Base-by-base conservation (phyloP, 768 basidiomycete species). In the Roridomyces roridus region DNA sequence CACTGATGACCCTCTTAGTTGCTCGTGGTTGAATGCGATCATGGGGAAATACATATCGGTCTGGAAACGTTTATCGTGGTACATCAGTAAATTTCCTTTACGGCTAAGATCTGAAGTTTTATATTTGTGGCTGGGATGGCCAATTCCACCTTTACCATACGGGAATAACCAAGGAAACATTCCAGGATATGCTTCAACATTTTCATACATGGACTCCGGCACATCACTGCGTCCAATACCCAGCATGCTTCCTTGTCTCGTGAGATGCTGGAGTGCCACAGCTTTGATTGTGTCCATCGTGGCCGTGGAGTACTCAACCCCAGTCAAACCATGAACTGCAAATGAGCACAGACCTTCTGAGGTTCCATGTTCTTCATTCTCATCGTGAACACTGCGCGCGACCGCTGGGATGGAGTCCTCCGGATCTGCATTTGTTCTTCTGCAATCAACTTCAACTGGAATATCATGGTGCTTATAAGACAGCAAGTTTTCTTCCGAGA, bases 141-240 rank as follows among this genome's bases (percentile, higher is more conserved):
- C 70, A 21, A 74, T 61, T 4, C 69, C 71, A n/a, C 74, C 74
- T 3, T 65, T 21, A 0, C 76, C 75, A 61, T 76, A 76, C 0
- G 74, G 75, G 63, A 71, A 77, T 1, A 76, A 49, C 73, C 74
- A 76, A 1, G 75, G 75, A 51, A 73, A 75, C 67, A 74, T 72
- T n/a, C 64, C 59, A 1, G 77, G 71, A 65, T 72, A 78, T 8
- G 76, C 51, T 10, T 63, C 48, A 2, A 72, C 65, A 52, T 80
- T 77, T 7, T 72, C 51, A 21, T 60, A 71, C 4, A 66, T 64
- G 11, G 67, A 64, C 25, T 69, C 48, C 8, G 69, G 64, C 1
- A 43, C 8, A 2, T 37, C 28, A 11, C 34, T 39, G 35, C 67
- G 66, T 11, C 66, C 68, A 26, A 70, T 57, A 0, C 17, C 61